These are phyloP conservation scores for Hanseniaspora vineae DNA, from an alignment of 805 yeast species.

Conservation along the genomic window DNA sequence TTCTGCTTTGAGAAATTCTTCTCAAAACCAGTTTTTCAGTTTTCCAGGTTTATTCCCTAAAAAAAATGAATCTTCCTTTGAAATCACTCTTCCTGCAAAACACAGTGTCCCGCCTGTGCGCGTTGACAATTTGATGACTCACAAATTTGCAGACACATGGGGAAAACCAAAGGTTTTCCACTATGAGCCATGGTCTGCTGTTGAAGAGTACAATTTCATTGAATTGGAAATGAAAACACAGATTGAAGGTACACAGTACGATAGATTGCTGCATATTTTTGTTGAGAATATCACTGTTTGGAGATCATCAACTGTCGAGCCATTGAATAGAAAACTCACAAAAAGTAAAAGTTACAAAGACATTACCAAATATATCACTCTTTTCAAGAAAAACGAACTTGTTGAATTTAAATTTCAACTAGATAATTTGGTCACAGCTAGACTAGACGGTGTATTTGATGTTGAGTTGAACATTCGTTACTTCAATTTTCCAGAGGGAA, in stretches of 20 bases:
- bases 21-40: not conserved
- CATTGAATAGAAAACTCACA: conserved; percentile 33
- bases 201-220: conserved; percentile 35
- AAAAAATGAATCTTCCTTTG: conserved; percentile 1
- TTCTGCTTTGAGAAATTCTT: too few species aligned
- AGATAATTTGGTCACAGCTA: conserved; percentile 45
- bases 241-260: conserved; percentile 50
- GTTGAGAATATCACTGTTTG: conserved; percentile 56
- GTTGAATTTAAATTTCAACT: conserved; percentile 41
- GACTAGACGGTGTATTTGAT: conserved; percentile 49
- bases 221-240: conserved; percentile 39
- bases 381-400: conserved; percentile 29
- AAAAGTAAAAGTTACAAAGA: conserved; percentile 48
- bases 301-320: conserved; percentile 82
- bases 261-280: conserved; percentile 51
- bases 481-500: conserved; percentile 24
- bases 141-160: conserved; percentile 47
- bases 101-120: conserved; percentile 18
- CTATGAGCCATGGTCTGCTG: conserved; percentile 34
- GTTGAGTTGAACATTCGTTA: conserved; percentile 39
- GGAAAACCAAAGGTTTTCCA: conserved; percentile 36
- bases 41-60: not conserved
- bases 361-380: conserved; percentile 37
- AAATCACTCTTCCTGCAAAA: not conserved
- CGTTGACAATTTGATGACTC: conserved; percentile 28